Evolutionary conservation across 768 basidiomycete species (phyloP).

Genomic region (Pholiota molesta): DNA sequence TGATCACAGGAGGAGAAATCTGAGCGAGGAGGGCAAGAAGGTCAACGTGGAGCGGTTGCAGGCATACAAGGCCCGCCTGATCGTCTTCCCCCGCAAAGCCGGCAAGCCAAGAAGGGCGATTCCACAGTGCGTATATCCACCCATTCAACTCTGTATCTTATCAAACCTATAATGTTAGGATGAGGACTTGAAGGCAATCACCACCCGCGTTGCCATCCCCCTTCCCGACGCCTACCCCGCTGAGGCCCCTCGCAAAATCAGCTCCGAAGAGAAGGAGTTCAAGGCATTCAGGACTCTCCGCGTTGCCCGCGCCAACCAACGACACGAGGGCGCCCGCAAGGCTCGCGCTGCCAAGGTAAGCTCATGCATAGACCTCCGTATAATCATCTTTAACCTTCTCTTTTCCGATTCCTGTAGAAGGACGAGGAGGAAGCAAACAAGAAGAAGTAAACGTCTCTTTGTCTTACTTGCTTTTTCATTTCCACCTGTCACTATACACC

Average conservation of each 20-base stretch:
- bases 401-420: conserved; percentile 49
- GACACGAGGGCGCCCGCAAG: conserved; percentile 89
- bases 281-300: conserved; percentile 91
- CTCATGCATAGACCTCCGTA: conserved; percentile 13
- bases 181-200: conserved; percentile 79
- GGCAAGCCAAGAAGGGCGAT: conserved; percentile 95
- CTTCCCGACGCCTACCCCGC: conserved; percentile 68
- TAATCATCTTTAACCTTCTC: conserved; percentile 7
- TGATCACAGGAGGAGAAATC: conserved; percentile 95
- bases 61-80: conserved; percentile 89
- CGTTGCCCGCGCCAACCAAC: conserved; percentile 74
- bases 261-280: conserved; percentile 86
- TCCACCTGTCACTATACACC: conserved; percentile 29
- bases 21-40: conserved; percentile 96
- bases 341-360: conserved; percentile 82
- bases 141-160: conserved; percentile 1
- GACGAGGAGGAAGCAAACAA: conserved; percentile 92
- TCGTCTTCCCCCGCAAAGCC: conserved; percentile 97
- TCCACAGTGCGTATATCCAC: conserved; percentile 65
- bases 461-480: conserved; percentile 28
- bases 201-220: conserved; percentile 67
- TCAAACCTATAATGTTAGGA: conserved; percentile 47
- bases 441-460: conserved; percentile 68
- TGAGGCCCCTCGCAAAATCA: conserved; percentile 93
- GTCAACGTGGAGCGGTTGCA: conserved; percentile 93